Conservation (phyloP, 208 protist genomes). For the Leishmania amazonensis region DNA sequence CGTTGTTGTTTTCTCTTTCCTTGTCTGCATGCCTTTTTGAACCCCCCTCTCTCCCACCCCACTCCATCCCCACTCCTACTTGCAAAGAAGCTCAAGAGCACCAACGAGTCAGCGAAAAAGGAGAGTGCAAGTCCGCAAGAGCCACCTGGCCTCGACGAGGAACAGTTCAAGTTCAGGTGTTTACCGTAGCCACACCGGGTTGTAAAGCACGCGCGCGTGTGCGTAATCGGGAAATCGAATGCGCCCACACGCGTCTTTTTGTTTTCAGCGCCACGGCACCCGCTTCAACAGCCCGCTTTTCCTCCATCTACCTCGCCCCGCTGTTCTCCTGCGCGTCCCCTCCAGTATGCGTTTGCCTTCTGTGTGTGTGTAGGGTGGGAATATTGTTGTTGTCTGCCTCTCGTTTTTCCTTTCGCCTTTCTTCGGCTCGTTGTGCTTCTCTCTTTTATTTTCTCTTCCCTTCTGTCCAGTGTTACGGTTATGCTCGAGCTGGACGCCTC, state of each 20-base stretch:
- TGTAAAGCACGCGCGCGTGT: too few species aligned
- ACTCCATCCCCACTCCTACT: not conserved
- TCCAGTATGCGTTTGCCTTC: too few species aligned
- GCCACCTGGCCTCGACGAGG: not conserved
- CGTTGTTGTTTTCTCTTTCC: not conserved
- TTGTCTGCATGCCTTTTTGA: too few species aligned
- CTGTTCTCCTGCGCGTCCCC: too few species aligned
- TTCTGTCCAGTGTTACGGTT: not conserved
- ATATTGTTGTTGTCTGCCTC: not conserved
- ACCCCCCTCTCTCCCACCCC: too few species aligned
- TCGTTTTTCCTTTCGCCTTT: not conserved
- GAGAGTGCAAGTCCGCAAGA: not conserved
- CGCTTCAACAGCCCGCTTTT: too few species aligned
- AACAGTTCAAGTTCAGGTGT: not conserved
- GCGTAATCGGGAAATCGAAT: too few species aligned
- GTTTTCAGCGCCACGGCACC: too few species aligned
- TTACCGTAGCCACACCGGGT: not conserved
- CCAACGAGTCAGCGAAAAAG: not conserved
- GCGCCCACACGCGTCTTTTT: too few species aligned
- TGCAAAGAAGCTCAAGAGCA: not conserved
- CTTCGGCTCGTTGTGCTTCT: not conserved
- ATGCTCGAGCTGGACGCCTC: not conserved
- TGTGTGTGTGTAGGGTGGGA: too few species aligned
- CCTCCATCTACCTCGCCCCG: too few species aligned
- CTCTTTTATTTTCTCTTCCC: not conserved